Evolutionary conservation across 257 asterid species (phyloP).

Genomic region (Scutellaria galericulata): DNA sequence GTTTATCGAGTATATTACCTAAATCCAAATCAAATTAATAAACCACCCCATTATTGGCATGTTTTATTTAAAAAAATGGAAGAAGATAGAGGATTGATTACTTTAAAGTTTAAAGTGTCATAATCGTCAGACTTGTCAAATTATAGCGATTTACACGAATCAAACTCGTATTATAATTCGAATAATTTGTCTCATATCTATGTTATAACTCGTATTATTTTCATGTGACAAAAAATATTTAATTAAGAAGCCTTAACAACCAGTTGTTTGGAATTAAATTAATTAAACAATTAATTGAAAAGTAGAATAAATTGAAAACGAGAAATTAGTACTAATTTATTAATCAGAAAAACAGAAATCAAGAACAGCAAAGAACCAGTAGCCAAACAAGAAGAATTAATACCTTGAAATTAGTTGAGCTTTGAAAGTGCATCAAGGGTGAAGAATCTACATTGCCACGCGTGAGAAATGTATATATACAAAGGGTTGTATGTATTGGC

Average conservation of each 20-base stretch:
- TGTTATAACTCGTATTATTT: not conserved
- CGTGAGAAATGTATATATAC: not conserved
- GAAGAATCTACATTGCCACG: slow-evolving; percentile 10
- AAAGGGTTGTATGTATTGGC: slow-evolving; percentile 2
- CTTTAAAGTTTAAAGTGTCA: too few relatives aligned
- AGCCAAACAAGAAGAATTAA: not conserved
- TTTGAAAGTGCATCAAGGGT: not conserved
- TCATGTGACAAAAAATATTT: not conserved
- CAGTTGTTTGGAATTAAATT: too few relatives aligned
- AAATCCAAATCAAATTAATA: not conserved
- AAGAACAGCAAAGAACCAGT: not conserved
- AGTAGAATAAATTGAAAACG: not conserved
- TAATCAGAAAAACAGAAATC: not conserved
- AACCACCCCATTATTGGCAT: too few relatives aligned
- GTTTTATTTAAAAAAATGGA: too few relatives aligned
- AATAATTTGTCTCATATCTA: too few relatives aligned
- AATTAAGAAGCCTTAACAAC: too few relatives aligned
- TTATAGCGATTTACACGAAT: too few relatives aligned
- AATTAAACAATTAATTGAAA: not conserved
- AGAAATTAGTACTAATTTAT: not conserved
- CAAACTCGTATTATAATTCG: too few relatives aligned
- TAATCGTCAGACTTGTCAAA: too few relatives aligned
- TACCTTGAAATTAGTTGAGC: too few relatives aligned
- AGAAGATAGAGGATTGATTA: too few relatives aligned
- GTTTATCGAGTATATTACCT: not conserved